Base-by-base conservation (phyloP, 495 filamentous ascomycete species). In the Choiromyces venosus region DNA sequence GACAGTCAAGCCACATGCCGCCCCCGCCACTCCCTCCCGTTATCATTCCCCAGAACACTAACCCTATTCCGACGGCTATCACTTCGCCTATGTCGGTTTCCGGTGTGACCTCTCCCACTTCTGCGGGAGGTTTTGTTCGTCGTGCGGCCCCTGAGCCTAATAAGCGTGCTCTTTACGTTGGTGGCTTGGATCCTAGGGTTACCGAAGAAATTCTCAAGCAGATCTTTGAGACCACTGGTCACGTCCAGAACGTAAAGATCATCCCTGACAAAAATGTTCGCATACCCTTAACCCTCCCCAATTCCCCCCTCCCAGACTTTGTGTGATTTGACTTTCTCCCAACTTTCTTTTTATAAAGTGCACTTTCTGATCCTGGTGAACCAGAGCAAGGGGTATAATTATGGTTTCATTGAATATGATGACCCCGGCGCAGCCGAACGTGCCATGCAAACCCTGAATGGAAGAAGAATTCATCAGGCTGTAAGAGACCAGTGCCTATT, bases 401-500 rank as follows among this genome's bases (percentile, higher is more conserved):
- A 99, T 85, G 95, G 95, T 65, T 99, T 99, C 83, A 92, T 99
- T 65, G 95, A 99, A 83, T 99, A 96, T 83, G 95, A 99, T 83
- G 96, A 99, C 83, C 96, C 95, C 42, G 94, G 91, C 82, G 91
- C 93, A 44, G 95, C 95, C 73, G 96, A 98, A 82, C 89, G 95
- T 81, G 96, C 95, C 68, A 98, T 99, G 95, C 88, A 91, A 83
- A 97, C 94, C 69, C 86, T 99, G 71, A 98, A 98, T 81, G 95
- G 95, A 33, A 90, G 95, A 73, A 89, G 95, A 37, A 93, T 99
- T 72, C 95, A 98, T 80, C 93, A 98, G 84, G 89, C 92, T 82
- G 94, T 97, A 87, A 84, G 91, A 82, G 70, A 70, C 61, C 64
- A 67, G 66, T 56, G 64, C 61, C 52, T 65, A 35, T 37, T 61